phyloP scores from a whole-genome alignment of 2,329 filamentous ascomycete species.

The Tolypocladium cylindrosporum region DNA sequence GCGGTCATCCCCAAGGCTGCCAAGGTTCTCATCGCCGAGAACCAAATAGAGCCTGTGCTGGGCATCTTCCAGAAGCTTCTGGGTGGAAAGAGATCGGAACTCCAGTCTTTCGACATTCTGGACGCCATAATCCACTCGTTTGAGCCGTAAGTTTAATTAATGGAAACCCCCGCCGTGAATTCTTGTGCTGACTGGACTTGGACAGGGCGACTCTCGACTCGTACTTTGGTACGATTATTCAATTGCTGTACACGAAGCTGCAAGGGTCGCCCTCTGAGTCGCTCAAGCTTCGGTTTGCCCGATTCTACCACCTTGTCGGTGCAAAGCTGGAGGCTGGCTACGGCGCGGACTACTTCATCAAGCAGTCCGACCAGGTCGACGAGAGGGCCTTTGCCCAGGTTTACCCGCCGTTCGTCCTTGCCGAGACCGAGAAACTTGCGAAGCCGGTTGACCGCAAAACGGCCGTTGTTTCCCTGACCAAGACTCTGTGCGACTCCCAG shows the following conservation, averaged over 20 bases:
- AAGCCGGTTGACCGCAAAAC: slow-evolving; percentile 86
- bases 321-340: slow-evolving; percentile 70
- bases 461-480: slow-evolving; percentile 86
- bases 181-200: not conserved
- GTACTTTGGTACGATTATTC: slow-evolving; percentile 73
- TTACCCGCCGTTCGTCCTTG: slow-evolving; percentile 79
- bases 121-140: slow-evolving; percentile 70
- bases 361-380: slow-evolving; percentile 73
- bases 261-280: slow-evolving; percentile 62
- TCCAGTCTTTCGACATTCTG: slow-evolving; percentile 80
- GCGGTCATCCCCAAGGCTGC: slow-evolving; percentile 74
- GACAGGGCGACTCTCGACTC: slow-evolving; percentile 53
- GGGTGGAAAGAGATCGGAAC: slow-evolving; percentile 71
- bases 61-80: slow-evolving; percentile 92
- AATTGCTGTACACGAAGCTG: slow-evolving; percentile 70
- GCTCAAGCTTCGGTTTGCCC: slow-evolving; percentile 77
- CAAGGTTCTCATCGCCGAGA: slow-evolving; percentile 61
- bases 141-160: slow-evolving; percentile 48
- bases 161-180: not conserved
- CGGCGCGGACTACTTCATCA: slow-evolving; percentile 86
- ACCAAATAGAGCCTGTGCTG: slow-evolving; percentile 80
- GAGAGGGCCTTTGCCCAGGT: slow-evolving; percentile 70
- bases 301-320: slow-evolving; percentile 89
- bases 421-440: slow-evolving; percentile 78
- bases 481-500: slow-evolving; percentile 77